phyloP scores from a whole-genome alignment of 345 rosid species.

The Linum lewisii region DNA sequence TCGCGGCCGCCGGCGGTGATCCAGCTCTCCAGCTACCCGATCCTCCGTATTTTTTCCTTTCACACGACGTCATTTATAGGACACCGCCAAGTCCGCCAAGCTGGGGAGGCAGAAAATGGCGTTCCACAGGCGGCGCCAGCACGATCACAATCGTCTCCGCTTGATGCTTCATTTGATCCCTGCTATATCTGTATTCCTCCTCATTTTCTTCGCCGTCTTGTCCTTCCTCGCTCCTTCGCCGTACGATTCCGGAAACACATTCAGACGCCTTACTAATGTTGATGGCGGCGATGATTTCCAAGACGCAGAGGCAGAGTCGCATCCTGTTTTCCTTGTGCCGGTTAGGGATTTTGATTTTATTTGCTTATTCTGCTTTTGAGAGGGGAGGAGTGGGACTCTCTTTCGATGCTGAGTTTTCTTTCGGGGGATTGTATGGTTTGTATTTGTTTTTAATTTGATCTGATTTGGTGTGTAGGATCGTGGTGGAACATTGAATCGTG shows the following conservation, averaged over 20 bases:
- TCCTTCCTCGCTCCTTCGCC: conserved; percentile 69
- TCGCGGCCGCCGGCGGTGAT: not conserved
- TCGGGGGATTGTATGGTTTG: too few relatives aligned
- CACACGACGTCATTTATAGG: not conserved
- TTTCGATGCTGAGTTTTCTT: not conserved
- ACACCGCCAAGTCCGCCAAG: not conserved
- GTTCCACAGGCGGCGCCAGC: conserved; percentile 60
- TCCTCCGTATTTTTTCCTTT: not conserved
- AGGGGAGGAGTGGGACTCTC: not conserved
- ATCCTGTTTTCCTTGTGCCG: conserved; percentile 47
- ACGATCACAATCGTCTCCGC: conserved; percentile 41
- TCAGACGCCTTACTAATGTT: conserved; percentile 20
- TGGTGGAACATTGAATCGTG: conserved; percentile 64
- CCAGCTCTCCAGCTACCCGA: not conserved
- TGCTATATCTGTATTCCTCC: conserved; percentile 46
- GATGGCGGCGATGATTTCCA: conserved; percentile 14
- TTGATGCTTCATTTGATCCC: conserved; percentile 39
- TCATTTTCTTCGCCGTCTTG: conserved; percentile 56
- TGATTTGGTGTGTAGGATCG: conserved; percentile 26
- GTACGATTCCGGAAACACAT: conserved; percentile 33
- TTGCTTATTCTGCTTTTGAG: not conserved
- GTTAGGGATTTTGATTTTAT: conserved; percentile 46
- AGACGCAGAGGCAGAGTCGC: conserved; percentile 12
- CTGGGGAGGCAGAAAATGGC: conserved; percentile 34
- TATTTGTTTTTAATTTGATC: conserved; percentile 11